A percentile compares a stretch with the other conserved stretches of the same genome.
These are phyloP conservation scores for Kwoniella shivajii DNA, from an alignment of 1,284 basidiomycete genomes.

Conservation along the genomic window DNA sequence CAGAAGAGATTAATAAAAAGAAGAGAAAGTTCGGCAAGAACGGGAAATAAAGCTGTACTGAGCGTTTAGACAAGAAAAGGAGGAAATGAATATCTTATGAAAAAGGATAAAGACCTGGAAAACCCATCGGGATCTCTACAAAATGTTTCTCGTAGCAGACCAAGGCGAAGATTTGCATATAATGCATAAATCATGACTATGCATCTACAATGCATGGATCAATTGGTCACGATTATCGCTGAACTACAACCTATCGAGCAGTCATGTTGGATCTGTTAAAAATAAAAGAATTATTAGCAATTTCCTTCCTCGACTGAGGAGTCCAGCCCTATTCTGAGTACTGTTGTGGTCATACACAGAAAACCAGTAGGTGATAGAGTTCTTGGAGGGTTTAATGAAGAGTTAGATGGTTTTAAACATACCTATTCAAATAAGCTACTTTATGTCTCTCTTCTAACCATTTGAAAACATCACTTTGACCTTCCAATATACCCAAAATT, in stretches of 20 bases:
- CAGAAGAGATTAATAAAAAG: slow-evolving; percentile 47
- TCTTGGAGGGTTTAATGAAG: background rate
- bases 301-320: too few species aligned
- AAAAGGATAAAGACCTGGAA: too few species aligned
- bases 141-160: too few species aligned
- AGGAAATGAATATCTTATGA: background rate
- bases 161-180: too few species aligned
- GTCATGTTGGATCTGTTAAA: slow-evolving; percentile 26
- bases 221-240: background rate
- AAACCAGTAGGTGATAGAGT: background rate
- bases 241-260: slow-evolving; percentile 21
- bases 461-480: slow-evolving; percentile 61
- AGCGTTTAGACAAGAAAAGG: too few species aligned
- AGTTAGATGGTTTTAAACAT: background rate
- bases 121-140: too few species aligned
- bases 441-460: slow-evolving; percentile 68
- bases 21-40: slow-evolving; percentile 27
- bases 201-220: background rate
- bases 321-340: too few species aligned
- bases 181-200: too few species aligned
- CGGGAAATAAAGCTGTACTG: background rate
- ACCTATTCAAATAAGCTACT: slow-evolving; percentile 79
- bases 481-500: slow-evolving; percentile 68
- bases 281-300: background rate
- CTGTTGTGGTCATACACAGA: background rate